Evolutionary conservation across 2,329 filamentous ascomycete species (phyloP).

Genomic region (Verticillium klebahnii): DNA sequence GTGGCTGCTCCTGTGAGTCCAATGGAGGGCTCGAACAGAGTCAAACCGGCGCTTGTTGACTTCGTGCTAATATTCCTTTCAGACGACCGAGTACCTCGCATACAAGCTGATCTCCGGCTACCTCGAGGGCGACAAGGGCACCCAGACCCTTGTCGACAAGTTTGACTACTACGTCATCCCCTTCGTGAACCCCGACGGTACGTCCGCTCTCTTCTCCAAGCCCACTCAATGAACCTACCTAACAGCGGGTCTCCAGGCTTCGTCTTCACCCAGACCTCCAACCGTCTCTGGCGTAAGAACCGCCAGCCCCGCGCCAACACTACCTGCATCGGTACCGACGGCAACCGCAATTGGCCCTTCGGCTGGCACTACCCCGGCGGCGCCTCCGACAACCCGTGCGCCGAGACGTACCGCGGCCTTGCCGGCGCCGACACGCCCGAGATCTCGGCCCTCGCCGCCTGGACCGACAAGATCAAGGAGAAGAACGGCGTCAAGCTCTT

Average conservation of each 20-base stretch:
- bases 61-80: background rate
- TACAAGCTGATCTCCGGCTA: conserved; percentile 40
- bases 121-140: conserved; percentile 22
- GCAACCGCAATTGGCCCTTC: conserved; percentile 48
- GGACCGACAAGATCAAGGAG: conserved; percentile 10
- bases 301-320: conserved; percentile 28
- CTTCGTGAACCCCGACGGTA: conserved; percentile 42
- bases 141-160: conserved; percentile 41
- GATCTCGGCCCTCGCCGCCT: conserved; percentile 30
- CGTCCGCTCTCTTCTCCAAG: conserved; percentile 17
- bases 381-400: conserved; percentile 39
- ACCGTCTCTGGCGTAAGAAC: conserved; percentile 52
- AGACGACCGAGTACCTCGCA: conserved; percentile 38
- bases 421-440: conserved; percentile 36
- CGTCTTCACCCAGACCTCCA: conserved; percentile 35
- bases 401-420: conserved; percentile 32
- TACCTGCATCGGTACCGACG: conserved; percentile 37
- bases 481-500: conserved; percentile 36
- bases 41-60: background rate
- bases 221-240: conserved; percentile 22
- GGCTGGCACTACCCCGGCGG: conserved; percentile 38
- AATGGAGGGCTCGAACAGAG: too few relatives aligned
- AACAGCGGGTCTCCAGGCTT: conserved; percentile 29
- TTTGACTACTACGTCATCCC: conserved; percentile 54
- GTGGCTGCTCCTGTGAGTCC: conserved; percentile 53